These are phyloP conservation scores for Pelargonium australe DNA, from an alignment of 441 rosid species.

Conservation along the genomic window DNA sequence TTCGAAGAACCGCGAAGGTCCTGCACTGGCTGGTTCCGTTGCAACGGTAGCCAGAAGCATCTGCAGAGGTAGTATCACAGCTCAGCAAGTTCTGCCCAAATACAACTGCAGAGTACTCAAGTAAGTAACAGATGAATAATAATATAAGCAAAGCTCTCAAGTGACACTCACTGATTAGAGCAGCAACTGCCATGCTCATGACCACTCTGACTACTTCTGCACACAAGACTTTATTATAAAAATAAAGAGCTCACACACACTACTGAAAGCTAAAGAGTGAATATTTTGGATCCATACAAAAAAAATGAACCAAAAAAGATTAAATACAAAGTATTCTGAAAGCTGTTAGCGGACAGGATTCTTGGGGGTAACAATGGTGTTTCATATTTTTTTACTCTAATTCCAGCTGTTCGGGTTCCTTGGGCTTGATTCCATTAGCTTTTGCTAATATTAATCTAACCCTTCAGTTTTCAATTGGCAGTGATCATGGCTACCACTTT, in stretches of 20 bases:
- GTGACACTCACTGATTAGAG: constrained; percentile 28
- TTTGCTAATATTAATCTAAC: constrained; percentile 14
- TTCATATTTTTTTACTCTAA: constrained; percentile 19
- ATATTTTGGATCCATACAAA: constrained; percentile 53
- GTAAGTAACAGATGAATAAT: constrained; percentile 23
- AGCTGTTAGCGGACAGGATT: constrained; percentile 36
- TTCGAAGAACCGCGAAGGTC: constrained; percentile 53
- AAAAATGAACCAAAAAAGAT: constrained; percentile 7
- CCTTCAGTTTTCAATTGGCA: constrained; percentile 22
- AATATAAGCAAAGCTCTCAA: constrained; percentile 27
- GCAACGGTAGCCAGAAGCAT: constrained; percentile 50
- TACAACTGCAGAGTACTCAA: background rate
- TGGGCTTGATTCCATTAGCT: constrained; percentile 22
- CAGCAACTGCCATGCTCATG: constrained; percentile 29
- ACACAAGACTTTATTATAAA: constrained; percentile 20
- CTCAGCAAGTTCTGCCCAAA: constrained; percentile 39
- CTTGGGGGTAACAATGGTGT: constrained; percentile 38
- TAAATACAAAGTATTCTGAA: constrained; percentile 17
- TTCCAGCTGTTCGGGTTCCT: constrained; percentile 29
- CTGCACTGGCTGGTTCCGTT: constrained; percentile 31
- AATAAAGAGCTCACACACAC: constrained; percentile 19
- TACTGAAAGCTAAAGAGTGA: constrained; percentile 23
- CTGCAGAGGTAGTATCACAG: constrained; percentile 42
- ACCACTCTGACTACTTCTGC: constrained; percentile 18
- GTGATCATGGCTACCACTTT: constrained; percentile 23